Base-by-base conservation (phyloP, 108 stramenopile genomes). In the Cyclotella baltica region DNA sequence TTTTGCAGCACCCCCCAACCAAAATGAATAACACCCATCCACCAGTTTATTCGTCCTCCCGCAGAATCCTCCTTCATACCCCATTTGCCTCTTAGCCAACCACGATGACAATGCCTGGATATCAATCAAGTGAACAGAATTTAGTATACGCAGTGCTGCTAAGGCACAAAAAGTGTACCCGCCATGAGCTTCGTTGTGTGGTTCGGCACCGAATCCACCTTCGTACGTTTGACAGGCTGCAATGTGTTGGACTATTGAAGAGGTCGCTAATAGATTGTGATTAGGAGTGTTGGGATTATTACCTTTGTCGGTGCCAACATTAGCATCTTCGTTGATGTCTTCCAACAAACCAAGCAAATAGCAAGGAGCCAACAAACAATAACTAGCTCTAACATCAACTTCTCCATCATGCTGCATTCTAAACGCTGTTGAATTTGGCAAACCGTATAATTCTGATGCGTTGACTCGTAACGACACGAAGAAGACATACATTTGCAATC, bases 11-110 rank as follows among this genome's bases (percentile, higher is more conserved):
- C 92, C 98, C 9, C 98, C 99, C 85, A 98, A 97, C 99, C 99
- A 99, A 78, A 98, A 99, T 1, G 93, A 94, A 77, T 99, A 99
- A 80, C 99, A 99, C 0, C 97, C 98, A 76, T 99, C 99, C 15
- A 99, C 99, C 23, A 99, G 85, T 75, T 99, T 99, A 85, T 99
- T 98, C 27, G 96, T 87, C 11, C 99, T 86, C 3, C 99, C 99
- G 27, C 87, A 90, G 76, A 99, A 99, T 8, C 98, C 98, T 10
- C 98, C 98, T 86, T 99, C 99, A 56, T 84, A 92, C 4, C 75
- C 63, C 89, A 92, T 90, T 81, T 99, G 99, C 19, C 97, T 78
- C 28, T 85, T 72, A 38, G 86, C 78, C 47, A 98, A 70, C 98
- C 98, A 99, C 20, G 83, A 82, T 22, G 83, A 63, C 40, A 98